Percentiles rank a stretch among this genome's conserved stretches.
Evolutionary conservation across 208 protist species (phyloP).

Genomic region (Acanthamoeba lenticulata): DNA sequence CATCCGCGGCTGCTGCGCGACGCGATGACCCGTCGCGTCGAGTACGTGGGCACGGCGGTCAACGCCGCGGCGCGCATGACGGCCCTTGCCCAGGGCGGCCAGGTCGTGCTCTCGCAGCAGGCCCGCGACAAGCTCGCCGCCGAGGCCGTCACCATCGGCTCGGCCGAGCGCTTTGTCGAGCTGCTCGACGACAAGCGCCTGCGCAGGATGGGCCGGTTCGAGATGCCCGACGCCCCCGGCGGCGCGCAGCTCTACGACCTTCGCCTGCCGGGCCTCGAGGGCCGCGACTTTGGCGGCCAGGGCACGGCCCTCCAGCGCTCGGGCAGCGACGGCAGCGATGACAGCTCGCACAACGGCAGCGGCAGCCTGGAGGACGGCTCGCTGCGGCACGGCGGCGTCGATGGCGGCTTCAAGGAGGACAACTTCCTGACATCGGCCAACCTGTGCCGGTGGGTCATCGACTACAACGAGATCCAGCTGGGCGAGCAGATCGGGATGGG

Average conservation of each 20-base stretch:
- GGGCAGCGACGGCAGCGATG: too few relatives aligned
- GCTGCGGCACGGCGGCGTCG: neutral
- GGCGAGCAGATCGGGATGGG: neutral
- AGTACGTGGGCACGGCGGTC: constrained; percentile 3
- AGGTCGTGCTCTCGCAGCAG: neutral
- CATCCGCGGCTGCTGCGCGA: neutral
- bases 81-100: neutral
- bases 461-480: neutral
- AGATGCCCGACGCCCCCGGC: neutral
- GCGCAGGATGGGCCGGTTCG: neutral
- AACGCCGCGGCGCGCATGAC: neutral
- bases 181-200: neutral
- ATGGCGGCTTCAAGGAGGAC: neutral
- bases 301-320: neutral
- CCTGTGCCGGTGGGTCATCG: neutral
- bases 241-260: neutral
- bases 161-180: neutral
- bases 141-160: neutral
- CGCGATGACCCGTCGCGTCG: neutral
- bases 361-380: neutral
- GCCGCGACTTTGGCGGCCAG: neutral
- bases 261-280: neutral
- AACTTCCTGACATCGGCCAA: neutral
- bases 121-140: neutral
- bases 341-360: neutral